Evolutionary conservation across 164 flowering plant genomes (phyloP).

Genomic region (Vitis cinerea): DNA sequence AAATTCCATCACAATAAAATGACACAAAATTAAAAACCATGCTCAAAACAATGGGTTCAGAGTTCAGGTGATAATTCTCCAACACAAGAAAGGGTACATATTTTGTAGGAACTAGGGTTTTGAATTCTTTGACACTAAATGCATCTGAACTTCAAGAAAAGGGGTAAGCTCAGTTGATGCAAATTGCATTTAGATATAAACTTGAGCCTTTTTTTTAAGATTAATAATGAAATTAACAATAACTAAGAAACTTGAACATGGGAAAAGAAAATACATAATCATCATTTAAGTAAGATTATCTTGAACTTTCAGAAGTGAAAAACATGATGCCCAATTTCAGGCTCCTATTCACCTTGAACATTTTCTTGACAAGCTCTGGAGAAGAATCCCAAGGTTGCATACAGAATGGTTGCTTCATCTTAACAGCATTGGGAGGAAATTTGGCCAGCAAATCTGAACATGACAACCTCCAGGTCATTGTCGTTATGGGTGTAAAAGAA

Average conservation of each 20-base stretch:
- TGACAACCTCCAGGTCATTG: too few relatives aligned
- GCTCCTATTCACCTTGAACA: conserved; percentile 65
- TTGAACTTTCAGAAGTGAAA: not conserved
- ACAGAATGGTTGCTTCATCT: conserved; percentile 78
- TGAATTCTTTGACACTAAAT: too few relatives aligned
- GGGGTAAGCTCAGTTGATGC: too few relatives aligned
- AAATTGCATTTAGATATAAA: too few relatives aligned
- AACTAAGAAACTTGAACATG: not conserved
- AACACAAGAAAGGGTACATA: too few relatives aligned
- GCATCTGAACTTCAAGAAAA: too few relatives aligned
- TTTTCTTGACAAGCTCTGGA: conserved; percentile 67
- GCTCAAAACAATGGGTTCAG: too few relatives aligned
- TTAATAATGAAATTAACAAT: not conserved
- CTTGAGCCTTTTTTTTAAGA: too few relatives aligned
- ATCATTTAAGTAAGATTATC: not conserved
- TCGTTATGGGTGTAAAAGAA: not conserved
- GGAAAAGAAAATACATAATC: not conserved
- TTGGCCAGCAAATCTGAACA: conserved; percentile 69
- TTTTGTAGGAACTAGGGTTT: too few relatives aligned
- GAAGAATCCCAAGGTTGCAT: conserved; percentile 87
- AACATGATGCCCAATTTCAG: not conserved
- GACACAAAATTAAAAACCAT: too few relatives aligned
- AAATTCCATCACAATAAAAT: too few relatives aligned
- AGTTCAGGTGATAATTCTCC: too few relatives aligned
- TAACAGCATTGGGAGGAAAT: conserved; percentile 84